phyloP scores from a whole-genome alignment of 768 basidiomycete species.

The Crepidotus variabilis region DNA sequence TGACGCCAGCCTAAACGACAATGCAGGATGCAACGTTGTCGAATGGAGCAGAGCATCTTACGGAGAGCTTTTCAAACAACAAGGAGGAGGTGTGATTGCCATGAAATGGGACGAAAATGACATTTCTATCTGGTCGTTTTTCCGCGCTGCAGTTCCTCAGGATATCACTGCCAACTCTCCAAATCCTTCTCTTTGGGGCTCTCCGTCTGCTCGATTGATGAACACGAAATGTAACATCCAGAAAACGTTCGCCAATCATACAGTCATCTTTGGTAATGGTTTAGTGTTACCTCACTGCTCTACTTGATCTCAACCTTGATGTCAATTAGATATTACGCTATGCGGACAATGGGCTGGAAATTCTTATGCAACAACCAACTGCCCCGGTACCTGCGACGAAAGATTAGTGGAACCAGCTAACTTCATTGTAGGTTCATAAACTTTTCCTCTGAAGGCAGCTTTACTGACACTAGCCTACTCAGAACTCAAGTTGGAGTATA shows the following conservation, averaged over 20 bases:
- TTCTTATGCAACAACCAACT: constrained; percentile 66
- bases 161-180: constrained; percentile 64
- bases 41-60: constrained; percentile 87
- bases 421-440: constrained; percentile 53
- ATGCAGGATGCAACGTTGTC: constrained; percentile 73
- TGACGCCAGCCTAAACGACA: constrained; percentile 45
- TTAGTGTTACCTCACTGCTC: too few species aligned
- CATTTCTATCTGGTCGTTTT: constrained; percentile 83
- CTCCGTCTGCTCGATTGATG: constrained; percentile 58
- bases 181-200: constrained; percentile 65
- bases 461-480: background rate
- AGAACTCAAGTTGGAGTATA: constrained; percentile 84
- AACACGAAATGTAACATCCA: constrained; percentile 55
- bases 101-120: constrained; percentile 86
- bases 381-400: constrained; percentile 68
- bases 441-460: background rate
- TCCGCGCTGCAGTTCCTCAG: constrained; percentile 69
- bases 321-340: constrained; percentile 68
- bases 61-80: constrained; percentile 75
- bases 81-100: constrained; percentile 80
- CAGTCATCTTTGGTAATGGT: constrained; percentile 63
- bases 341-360: constrained; percentile 85
- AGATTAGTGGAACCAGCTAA: constrained; percentile 62
- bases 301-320: too few species aligned
- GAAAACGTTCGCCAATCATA: constrained; percentile 63